A percentile compares a stretch with the other conserved stretches of the same genome.
phyloP scores from a whole-genome alignment of 257 asterid species.

The Scutellaria barbata region DNA sequence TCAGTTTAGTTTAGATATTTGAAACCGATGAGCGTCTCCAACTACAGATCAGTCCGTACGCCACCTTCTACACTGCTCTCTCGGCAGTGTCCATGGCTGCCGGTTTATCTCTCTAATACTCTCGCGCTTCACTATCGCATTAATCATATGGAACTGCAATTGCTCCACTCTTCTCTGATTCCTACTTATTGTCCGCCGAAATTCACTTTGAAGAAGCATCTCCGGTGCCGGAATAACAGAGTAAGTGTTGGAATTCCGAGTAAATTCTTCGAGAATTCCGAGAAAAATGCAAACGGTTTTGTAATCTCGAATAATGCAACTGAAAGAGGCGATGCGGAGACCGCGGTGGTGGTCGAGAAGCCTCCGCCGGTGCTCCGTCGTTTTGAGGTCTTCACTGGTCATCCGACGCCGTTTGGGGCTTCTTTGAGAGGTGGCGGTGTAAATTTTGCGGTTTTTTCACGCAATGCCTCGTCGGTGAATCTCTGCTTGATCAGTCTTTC shows the following conservation, averaged over 20 bases:
- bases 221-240: constrained; percentile 35
- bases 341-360: constrained; percentile 69
- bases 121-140: constrained; percentile 12
- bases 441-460: constrained; percentile 70
- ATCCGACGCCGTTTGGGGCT: constrained; percentile 93
- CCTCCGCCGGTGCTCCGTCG: constrained; percentile 47
- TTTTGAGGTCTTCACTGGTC: constrained; percentile 68
- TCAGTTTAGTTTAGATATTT: too few relatives aligned
- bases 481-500: constrained; percentile 73
- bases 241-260: constrained; percentile 31
- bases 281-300: constrained; percentile 26
- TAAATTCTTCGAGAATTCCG: constrained; percentile 1
- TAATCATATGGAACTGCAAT: constrained; percentile 37
- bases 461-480: constrained; percentile 71
- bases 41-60: too few relatives aligned
- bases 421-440: constrained; percentile 83
- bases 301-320: constrained; percentile 38
- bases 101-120: constrained; percentile 25
- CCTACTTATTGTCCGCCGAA: constrained; percentile 29
- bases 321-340: constrained; percentile 56
- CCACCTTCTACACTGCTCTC: background rate
- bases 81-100: background rate
- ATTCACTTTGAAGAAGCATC: constrained; percentile 23
- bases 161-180: constrained; percentile 33
- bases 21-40: too few relatives aligned